Evolutionary conservation across 768 basidiomycete genomes (phyloP), one percentile per base, ranked within the genome.

Genomic region (Mycena venus): DNA sequence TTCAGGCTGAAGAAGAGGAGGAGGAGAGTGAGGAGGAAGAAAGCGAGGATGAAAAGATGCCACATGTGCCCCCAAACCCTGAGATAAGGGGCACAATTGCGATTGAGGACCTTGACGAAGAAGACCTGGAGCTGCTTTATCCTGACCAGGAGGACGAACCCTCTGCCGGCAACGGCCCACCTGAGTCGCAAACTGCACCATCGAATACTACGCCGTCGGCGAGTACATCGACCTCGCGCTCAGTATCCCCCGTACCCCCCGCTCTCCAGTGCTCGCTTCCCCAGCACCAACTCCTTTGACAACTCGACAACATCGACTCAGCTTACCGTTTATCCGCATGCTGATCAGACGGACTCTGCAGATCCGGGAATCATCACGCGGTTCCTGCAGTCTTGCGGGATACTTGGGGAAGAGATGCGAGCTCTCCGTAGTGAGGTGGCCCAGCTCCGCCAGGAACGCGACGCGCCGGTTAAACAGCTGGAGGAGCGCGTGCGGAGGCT

Each of bases 381-480:
- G 42, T 72, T 72, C 55, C 32, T 65, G 55, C 70, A 64, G 40
- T 64, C 62, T 38, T 71, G 70, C 34, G 70, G 19, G 23, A 15
- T 17, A 17, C 70, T 72, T 5, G 70, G 70, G 4, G 70, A 64
- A 6, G 70, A 72, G 38, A 38, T 72, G 70, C 70, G 63, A 0
- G 40, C 70, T 1, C 63, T 72, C 40, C 70, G 70, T 14, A 27
- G 31, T 2, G 70, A 72, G 55, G 70, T 72, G 17, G 70, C 55
- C 12, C n/a, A 47, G 62, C 56, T 72, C 3, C 70, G 70, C 32
- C 10, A 31, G 23, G 62, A 47, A 34, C 53, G 55, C 38, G 47
- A 29, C 11, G 15, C 15, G n/a, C 38, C 60, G 1, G 27, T 17
- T 7, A 3, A 11, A 15, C 15, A 36, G 17, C 64, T 66, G 2